phyloP scores from a whole-genome alignment of 495 filamentous ascomycete genomes.

The Talaromyces proteolyticus region DNA sequence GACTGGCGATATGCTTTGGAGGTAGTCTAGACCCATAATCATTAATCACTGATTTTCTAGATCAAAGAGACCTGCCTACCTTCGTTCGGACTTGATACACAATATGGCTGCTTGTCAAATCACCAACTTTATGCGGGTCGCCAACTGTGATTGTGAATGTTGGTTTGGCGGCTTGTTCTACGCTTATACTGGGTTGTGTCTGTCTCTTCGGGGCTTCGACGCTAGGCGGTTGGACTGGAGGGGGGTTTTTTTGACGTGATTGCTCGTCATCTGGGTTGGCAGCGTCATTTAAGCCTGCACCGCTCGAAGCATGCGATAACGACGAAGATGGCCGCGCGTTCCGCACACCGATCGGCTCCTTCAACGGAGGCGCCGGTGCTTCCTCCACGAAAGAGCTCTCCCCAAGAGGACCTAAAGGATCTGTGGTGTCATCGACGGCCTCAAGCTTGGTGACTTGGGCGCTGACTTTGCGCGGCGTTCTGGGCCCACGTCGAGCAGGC shows the following conservation, averaged over 20 bases:
- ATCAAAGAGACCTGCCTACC: conserved; percentile 37
- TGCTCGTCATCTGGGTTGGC: conserved; percentile 60
- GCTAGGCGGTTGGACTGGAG: conserved; percentile 64
- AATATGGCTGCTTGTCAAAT: conserved; percentile 93
- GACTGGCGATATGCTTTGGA: conserved; percentile 90
- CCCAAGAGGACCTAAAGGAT: conserved; percentile 83
- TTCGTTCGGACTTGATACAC: conserved; percentile 93
- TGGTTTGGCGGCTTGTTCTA: conserved; percentile 87
- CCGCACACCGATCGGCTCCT: conserved; percentile 64
- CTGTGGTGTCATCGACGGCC: conserved; percentile 83
- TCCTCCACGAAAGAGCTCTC: conserved; percentile 54
- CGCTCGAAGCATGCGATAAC: conserved; percentile 41
- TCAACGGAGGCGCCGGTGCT: conserved; percentile 84
- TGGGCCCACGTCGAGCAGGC: conserved; percentile 42
- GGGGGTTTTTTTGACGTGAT: conserved; percentile 56
- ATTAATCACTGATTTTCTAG: conserved; percentile 6
- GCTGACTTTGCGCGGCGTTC: conserved; percentile 67
- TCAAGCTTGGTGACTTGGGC: conserved; percentile 80
- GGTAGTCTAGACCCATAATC: conserved; percentile 56
- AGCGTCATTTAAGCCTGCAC: conserved; percentile 52
- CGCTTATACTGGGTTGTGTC: conserved; percentile 73
- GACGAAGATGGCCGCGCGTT: conserved; percentile 47
- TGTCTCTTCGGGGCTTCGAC: conserved; percentile 43
- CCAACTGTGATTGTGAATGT: conserved; percentile 89
- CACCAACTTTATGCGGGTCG: conserved; percentile 96